Conservation (phyloP, 768 basidiomycete species). For the Termitomyces sp. region DNA sequence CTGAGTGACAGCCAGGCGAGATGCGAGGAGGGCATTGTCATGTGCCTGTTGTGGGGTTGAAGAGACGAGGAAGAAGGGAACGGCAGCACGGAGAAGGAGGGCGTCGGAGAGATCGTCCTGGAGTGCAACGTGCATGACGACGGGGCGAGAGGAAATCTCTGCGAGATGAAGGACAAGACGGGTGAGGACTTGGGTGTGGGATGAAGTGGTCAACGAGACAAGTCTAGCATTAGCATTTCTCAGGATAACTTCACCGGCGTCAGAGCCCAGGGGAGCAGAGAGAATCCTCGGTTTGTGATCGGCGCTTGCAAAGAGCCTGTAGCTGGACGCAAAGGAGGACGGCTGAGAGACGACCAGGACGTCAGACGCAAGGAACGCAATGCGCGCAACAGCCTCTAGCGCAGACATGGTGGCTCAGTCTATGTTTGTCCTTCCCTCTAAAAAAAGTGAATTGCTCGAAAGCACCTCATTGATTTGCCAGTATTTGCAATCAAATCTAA, state of each 20-base stretch:
- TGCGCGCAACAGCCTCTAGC: conserved; percentile 49
- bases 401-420: conserved; percentile 17
- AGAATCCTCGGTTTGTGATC: conserved; percentile 38
- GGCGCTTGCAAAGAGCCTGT: conserved; percentile 26
- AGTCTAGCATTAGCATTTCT: conserved; percentile 39
- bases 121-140: conserved; percentile 70
- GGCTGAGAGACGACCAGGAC: conserved; percentile 55
- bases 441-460: conserved; percentile 21
- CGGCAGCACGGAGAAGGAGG: conserved; percentile 69
- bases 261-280: conserved; percentile 57
- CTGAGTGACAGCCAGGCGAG: conserved; percentile 66
- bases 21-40: conserved; percentile 84
- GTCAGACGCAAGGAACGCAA: conserved; percentile 70
- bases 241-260: conserved; percentile 54
- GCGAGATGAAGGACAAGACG: conserved; percentile 65
- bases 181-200: conserved; percentile 46
- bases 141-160: conserved; percentile 55
- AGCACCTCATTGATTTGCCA: conserved; percentile 37
- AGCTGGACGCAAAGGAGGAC: conserved; percentile 38
- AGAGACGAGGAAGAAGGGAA: conserved; percentile 81
- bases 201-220: conserved; percentile 53
- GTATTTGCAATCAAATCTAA: conserved; percentile 22
- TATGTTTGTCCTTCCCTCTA: neutral
- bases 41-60: conserved; percentile 75
- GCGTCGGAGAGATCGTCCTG: conserved; percentile 66